Conservation (phyloP, 1,139 yeast genomes). For the Nakaseomyces sp. region DNA sequence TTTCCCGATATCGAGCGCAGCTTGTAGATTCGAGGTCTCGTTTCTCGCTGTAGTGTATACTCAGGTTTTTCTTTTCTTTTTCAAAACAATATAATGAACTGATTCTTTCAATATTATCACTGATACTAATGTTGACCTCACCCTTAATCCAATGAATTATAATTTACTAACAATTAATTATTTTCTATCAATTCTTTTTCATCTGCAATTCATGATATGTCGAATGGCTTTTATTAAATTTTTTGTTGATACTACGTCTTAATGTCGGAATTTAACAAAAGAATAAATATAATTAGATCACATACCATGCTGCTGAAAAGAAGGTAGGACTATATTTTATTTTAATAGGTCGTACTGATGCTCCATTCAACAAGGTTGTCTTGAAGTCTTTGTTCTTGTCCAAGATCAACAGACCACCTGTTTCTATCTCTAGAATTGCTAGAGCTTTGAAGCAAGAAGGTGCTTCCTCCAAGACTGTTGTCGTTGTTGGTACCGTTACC, state of each 20-base stretch:
- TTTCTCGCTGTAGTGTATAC: conserved; percentile 7
- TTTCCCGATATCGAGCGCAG: conserved; percentile 7
- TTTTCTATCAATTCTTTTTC: not conserved
- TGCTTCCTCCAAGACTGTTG: conserved; percentile 85
- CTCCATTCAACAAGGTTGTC: conserved; percentile 96
- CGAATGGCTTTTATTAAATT: not conserved
- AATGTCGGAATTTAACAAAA: too few relatives aligned
- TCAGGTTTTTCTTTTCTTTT: conserved; percentile 5
- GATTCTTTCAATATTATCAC: not conserved
- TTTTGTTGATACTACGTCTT: too few relatives aligned
- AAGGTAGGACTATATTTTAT: not conserved
- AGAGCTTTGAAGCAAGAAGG: conserved; percentile 78
- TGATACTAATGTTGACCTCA: not conserved
- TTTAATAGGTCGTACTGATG: conserved; percentile 87
- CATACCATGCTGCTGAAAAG: too few relatives aligned
- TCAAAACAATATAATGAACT: not conserved
- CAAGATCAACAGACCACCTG: conserved; percentile 99
- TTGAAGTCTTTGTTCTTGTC: conserved; percentile 92
- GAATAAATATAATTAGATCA: too few relatives aligned
- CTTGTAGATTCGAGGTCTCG: conserved; percentile 6
- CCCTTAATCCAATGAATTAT: not conserved
- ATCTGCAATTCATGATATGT: not conserved
- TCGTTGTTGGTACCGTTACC: conserved; percentile 98
- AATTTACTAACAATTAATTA: not conserved
- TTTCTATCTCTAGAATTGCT: conserved; percentile 84